Evolutionary conservation across 768 basidiomycete species (phyloP).

Genomic region (Lentinula raphanica): DNA sequence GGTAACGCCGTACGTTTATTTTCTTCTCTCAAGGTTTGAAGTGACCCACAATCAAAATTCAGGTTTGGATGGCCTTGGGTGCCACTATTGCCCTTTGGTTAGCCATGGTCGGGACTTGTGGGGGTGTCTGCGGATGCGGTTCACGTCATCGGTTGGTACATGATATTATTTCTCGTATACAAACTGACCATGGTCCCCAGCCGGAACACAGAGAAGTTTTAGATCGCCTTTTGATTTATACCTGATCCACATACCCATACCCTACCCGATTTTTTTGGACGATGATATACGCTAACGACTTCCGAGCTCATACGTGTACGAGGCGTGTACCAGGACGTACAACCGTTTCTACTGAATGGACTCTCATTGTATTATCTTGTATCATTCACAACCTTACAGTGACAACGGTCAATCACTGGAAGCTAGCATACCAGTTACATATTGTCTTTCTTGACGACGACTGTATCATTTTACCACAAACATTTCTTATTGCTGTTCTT

Average conservation of each 20-base stretch:
- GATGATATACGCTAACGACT: too few species aligned
- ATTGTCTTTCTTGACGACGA: background rate
- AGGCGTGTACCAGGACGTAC: too few species aligned
- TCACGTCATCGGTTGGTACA: slow-evolving; percentile 14
- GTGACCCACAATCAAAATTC: slow-evolving; percentile 18
- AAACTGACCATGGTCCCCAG: background rate
- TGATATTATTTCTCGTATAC: background rate
- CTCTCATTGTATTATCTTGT: too few species aligned
- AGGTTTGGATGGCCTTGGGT: slow-evolving; percentile 49
- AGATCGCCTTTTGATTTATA: too few species aligned
- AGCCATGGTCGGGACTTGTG: slow-evolving; percentile 31
- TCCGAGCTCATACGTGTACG: too few species aligned
- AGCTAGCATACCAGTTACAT: too few species aligned
- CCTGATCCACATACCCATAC: too few species aligned
- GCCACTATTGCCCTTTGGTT: slow-evolving; percentile 47
- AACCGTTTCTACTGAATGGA: too few species aligned
- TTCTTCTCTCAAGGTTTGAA: slow-evolving; percentile 13
- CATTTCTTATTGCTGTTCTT: too few species aligned
- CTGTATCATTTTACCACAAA: background rate
- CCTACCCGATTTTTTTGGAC: too few species aligned
- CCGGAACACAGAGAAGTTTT: background rate
- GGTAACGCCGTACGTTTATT: slow-evolving; percentile 41
- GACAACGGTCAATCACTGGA: too few species aligned
- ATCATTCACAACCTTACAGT: too few species aligned
- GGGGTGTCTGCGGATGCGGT: slow-evolving; percentile 24